Evolutionary conservation across 169 alveolate species (phyloP).

Genomic region (Blepharisma undulans): DNA sequence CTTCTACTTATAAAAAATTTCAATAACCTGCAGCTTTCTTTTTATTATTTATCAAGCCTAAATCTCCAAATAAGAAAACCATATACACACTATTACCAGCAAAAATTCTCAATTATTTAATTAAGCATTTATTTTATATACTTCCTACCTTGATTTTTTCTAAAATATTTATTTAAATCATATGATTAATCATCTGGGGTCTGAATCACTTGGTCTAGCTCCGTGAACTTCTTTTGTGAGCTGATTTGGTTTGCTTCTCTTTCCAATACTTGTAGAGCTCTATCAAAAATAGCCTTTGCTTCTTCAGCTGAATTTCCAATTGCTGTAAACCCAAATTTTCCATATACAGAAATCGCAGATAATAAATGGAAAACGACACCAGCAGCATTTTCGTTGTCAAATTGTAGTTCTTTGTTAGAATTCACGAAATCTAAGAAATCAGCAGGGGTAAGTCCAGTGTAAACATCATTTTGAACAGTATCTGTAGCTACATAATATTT

Average conservation of each 20-base stretch:
- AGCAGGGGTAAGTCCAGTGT: slow-evolving; percentile 1
- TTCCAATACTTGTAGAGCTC: background rate
- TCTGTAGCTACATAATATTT: slow-evolving; percentile 35
- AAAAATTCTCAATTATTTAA: too few relatives aligned
- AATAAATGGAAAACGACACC: slow-evolving; percentile 38
- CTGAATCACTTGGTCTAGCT: slow-evolving; percentile 8
- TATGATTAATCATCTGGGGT: background rate
- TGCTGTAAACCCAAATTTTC: slow-evolving; percentile 31
- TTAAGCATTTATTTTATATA: too few relatives aligned
- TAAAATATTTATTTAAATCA: background rate
- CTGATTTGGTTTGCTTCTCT: background rate
- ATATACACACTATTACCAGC: too few relatives aligned
- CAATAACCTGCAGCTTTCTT: background rate
- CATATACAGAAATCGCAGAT: slow-evolving; percentile 6
- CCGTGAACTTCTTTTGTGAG: background rate
- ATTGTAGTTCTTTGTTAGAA: background rate
- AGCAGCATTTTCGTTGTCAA: background rate
- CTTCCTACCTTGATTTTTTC: too few relatives aligned
- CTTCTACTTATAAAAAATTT: background rate
- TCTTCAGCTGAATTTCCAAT: slow-evolving; percentile 5
- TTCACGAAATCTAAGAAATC: slow-evolving; percentile 18
- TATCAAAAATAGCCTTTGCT: background rate
- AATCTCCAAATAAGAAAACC: too few relatives aligned
- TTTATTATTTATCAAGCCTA: too few relatives aligned
- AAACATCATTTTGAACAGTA: background rate